Conservation (phyloP, 2,329 filamentous ascomycete genomes). For the Fusarium sulawesiense region DNA sequence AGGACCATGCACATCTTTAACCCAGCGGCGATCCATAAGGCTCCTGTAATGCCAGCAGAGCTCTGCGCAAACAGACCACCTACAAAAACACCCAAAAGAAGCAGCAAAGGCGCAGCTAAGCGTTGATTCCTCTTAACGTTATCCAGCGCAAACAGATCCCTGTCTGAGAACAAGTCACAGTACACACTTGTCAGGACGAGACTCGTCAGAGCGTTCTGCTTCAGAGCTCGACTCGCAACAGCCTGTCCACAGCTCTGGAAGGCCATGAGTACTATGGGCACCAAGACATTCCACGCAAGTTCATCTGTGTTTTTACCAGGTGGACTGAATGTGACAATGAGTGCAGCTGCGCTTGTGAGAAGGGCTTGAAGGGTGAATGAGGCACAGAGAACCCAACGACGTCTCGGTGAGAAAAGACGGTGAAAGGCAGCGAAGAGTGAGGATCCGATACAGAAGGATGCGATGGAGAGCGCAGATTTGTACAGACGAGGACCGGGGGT, state of each 20-base stretch:
- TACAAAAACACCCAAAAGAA: conserved; percentile 61
- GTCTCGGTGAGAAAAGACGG: conserved; percentile 66
- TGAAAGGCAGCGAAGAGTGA: conserved; percentile 78
- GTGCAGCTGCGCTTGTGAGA: conserved; percentile 63
- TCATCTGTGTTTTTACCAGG: conserved; percentile 54
- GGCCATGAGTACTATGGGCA: conserved; percentile 76
- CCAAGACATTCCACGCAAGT: conserved; percentile 68
- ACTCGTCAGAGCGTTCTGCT: conserved; percentile 77
- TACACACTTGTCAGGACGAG: conserved; percentile 85
- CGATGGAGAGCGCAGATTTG: conserved; percentile 70
- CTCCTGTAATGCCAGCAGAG: conserved; percentile 60
- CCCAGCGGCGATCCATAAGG: conserved; percentile 68
- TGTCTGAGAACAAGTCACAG: conserved; percentile 80
- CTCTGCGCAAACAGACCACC: conserved; percentile 63
- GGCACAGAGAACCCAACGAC: conserved; percentile 72
- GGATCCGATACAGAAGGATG: conserved; percentile 77
- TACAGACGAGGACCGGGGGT: conserved; percentile 64
- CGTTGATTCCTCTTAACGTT: conserved; percentile 64
- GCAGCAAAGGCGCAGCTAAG: conserved; percentile 59
- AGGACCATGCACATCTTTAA: conserved; percentile 68
- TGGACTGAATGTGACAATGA: conserved; percentile 62
- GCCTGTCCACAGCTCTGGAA: conserved; percentile 85
- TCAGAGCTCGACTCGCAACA: conserved; percentile 76
- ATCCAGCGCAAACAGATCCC: conserved; percentile 56
- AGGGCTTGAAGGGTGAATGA: conserved; percentile 66